Conservation (phyloP, 2,329 filamentous ascomycete genomes). For the Sporothrix luriei region DNA sequence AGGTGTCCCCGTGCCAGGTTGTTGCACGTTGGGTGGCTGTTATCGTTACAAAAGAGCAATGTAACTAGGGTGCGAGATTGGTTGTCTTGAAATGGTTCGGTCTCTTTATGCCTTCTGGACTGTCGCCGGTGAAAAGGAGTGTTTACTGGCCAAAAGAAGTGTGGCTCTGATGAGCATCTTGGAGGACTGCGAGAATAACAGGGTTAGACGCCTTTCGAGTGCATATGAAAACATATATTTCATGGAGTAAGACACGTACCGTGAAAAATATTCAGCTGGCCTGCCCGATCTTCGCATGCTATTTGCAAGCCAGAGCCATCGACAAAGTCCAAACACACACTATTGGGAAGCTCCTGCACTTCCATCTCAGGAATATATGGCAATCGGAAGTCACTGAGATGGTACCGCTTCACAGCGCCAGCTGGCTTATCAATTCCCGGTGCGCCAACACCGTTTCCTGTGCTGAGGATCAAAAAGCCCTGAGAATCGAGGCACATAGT, state of each 20-base stretch:
- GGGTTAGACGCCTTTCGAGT: background rate
- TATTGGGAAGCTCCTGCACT: slow-evolving; percentile 88
- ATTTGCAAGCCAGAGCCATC: slow-evolving; percentile 65
- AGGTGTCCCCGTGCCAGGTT: slow-evolving; percentile 22
- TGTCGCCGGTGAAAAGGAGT: background rate
- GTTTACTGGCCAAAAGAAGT: slow-evolving; percentile 42
- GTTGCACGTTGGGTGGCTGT: slow-evolving; percentile 2
- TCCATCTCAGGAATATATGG: slow-evolving; percentile 88
- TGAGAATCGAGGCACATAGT: slow-evolving; percentile 82
- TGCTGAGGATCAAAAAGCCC: slow-evolving; percentile 79
- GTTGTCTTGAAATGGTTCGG: too few species aligned
- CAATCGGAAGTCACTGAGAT: slow-evolving; percentile 77
- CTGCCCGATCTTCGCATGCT: slow-evolving; percentile 63
- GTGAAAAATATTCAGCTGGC: slow-evolving; percentile 58
- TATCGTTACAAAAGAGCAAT: background rate
- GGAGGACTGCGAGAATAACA: slow-evolving; percentile 43
- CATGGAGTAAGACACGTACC: slow-evolving; percentile 48
- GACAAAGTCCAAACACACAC: slow-evolving; percentile 64
- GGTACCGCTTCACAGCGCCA: slow-evolving; percentile 70
- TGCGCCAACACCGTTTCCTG: slow-evolving; percentile 58
- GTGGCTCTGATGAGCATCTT: slow-evolving; percentile 48
- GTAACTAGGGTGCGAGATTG: background rate
- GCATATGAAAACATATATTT: background rate
- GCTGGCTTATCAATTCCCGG: slow-evolving; percentile 53
- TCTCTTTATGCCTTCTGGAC: background rate